These are phyloP conservation scores for Heritiera fomes DNA, from an alignment of 345 rosid genomes.

Conservation along the genomic window DNA sequence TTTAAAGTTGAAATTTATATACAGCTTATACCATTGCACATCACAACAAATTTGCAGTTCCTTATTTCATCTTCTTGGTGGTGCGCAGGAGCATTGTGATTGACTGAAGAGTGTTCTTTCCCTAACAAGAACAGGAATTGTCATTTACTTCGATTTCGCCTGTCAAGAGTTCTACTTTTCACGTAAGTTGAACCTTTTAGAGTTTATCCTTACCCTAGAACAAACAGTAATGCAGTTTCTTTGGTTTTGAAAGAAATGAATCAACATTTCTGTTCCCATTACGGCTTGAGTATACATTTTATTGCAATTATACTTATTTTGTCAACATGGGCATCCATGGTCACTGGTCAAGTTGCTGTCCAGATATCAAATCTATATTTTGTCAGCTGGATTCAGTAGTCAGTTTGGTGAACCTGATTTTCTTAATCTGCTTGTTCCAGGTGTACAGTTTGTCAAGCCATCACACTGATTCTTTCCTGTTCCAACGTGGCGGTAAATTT, in stretches of 20 bases:
- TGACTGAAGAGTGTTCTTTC: neutral
- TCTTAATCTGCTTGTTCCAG: neutral
- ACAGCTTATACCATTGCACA: neutral
- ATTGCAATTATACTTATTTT: neutral
- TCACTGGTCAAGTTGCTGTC: neutral
- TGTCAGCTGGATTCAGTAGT: neutral
- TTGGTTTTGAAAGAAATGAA: neutral
- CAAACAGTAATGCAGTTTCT: neutral
- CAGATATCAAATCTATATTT: neutral
- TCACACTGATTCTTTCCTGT: neutral
- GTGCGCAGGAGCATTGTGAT: neutral
- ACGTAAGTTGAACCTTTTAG: neutral
- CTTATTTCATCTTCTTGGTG: neutral
- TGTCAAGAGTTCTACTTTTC: neutral
- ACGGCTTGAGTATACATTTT: neutral
- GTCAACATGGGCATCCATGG: neutral
- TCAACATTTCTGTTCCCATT: slow-evolving; percentile 1
- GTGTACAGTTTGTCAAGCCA: neutral
- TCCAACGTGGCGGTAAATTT: neutral
- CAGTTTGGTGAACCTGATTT: neutral
- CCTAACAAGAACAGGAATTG: neutral
- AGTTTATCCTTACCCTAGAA: neutral
- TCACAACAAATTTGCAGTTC: neutral
- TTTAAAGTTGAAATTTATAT: neutral
- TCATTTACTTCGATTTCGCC: neutral